Percentiles rank a stretch among this genome's conserved stretches.
These are phyloP conservation scores for Hypoxylon fuscum DNA, from an alignment of 495 filamentous ascomycete genomes.

Conservation along the genomic window DNA sequence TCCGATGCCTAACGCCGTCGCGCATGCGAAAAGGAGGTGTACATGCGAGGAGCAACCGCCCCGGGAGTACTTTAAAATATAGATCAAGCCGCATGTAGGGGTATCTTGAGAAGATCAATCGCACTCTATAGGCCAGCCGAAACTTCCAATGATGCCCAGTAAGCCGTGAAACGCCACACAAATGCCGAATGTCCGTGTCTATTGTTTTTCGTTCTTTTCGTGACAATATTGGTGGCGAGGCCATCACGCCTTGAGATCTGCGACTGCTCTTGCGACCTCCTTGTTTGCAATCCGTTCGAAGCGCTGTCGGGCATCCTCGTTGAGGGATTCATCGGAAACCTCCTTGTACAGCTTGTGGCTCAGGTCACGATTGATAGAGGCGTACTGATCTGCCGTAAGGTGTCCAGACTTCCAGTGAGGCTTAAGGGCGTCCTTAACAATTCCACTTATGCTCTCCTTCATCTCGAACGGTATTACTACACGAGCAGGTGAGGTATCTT, in stretches of 20 bases:
- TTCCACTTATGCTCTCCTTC: conserved; percentile 82
- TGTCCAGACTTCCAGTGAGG: conserved; percentile 76
- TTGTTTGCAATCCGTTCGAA: conserved; percentile 76
- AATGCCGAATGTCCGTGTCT: conserved; percentile 32
- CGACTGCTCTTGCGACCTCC: conserved; percentile 76
- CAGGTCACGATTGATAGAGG: conserved; percentile 83
- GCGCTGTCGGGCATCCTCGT: conserved; percentile 63
- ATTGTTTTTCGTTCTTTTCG: conserved; percentile 20
- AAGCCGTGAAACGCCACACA: conserved; percentile 37
- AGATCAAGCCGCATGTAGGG: conserved; percentile 29
- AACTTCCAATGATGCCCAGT: conserved; percentile 36
- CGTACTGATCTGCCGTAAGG: conserved; percentile 84
- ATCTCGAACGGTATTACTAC: conserved; percentile 69
- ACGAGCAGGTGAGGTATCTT: conserved; percentile 65
- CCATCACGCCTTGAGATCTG: conserved; percentile 53
- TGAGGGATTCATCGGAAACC: conserved; percentile 65
- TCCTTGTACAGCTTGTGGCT: conserved; percentile 87
- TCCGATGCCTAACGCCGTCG: conserved; percentile 32
- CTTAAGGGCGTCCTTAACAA: conserved; percentile 79
- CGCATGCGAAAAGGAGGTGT: conserved; percentile 24
- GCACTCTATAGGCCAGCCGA: conserved; percentile 38
- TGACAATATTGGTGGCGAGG: conserved; percentile 4
- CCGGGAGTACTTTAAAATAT: not conserved
- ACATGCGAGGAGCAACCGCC: not conserved
- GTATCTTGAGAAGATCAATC: conserved; percentile 40